Evolutionary conservation across 495 filamentous ascomycete genomes (phyloP), one percentile per base, ranked within the genome.

Genomic region (Ramalina intermedia): DNA sequence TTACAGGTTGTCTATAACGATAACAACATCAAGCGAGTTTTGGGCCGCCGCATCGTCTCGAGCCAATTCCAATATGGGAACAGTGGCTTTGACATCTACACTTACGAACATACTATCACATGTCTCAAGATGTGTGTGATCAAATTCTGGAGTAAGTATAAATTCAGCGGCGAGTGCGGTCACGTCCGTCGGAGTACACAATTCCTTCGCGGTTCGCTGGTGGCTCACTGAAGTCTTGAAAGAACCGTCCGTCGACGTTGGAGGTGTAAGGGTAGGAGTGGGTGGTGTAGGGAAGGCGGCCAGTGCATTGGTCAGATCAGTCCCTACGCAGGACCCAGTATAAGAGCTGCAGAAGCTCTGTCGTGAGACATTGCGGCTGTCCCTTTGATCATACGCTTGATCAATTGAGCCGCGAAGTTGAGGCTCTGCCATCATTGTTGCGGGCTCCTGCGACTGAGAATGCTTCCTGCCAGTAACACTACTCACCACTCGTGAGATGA

Each of bases 1-100:
- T 43, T 39, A 60, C 57, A 49, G 49, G 24, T 60, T 60, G 20
- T 60, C 55, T 26, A 60, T 48, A 6, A 60, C 21, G 4, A 60
- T 47, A 41, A 44, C 55, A 12, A 60, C 43, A 26, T 57, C 52
- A 24, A 60, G 52, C 7, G 46, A 42, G 21, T 26, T 41, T 21
- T 27, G 26, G 7, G 41, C 23, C 36, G 41, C 27, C 23, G 26
- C 37, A 4, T 45, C 23, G 21, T 49, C 27, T 17, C 36, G 43
- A n/a, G 12, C 39, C 26, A 20, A 21, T 7, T 37, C 18, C 14
- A 42, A 9, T 16, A 38, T 14, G 11, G 35, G 41, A 21, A 52
- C 5, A 26, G 37, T 38, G 13, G 47, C 55, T 41, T 51, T 41
- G 43, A 60, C 21, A 41, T 57, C 51, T 13, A 60, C 40, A 27